These are phyloP conservation scores for Pulveroboletus sp. DNA, from an alignment of 768 basidiomycete species.

Conservation along the genomic window DNA sequence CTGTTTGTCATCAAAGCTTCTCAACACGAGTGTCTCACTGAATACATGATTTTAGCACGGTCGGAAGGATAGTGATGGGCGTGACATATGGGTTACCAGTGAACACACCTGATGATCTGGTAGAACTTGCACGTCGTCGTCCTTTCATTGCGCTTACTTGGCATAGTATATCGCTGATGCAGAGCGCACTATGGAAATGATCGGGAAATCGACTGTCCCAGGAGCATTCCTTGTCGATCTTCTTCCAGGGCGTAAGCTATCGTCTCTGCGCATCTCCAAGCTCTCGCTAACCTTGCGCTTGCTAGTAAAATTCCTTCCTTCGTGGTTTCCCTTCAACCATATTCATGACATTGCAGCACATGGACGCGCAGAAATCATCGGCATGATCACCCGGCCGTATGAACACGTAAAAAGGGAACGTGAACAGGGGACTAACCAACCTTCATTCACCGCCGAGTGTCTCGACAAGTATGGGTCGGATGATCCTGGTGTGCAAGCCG, in stretches of 20 bases:
- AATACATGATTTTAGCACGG: background rate
- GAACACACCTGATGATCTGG: conserved; percentile 18
- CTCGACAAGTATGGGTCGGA: conserved; percentile 7
- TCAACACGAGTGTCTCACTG: background rate
- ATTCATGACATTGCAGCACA: too few relatives aligned
- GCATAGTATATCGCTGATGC: conserved; percentile 29
- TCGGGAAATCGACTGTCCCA: conserved; percentile 22
- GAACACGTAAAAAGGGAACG: conserved; percentile 9
- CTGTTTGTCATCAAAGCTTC: conserved; percentile 7
- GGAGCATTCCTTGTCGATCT: conserved; percentile 31
- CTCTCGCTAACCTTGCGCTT: background rate
- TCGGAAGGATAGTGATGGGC: conserved; percentile 19
- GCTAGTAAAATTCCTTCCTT: conserved; percentile 22
- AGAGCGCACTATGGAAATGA: conserved; percentile 25
- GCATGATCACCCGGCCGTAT: too few relatives aligned
- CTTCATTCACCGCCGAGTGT: conserved; percentile 18
- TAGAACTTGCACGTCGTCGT: background rate
- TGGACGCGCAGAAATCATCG: too few relatives aligned
- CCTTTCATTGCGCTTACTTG: background rate
- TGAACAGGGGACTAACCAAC: conserved; percentile 9
- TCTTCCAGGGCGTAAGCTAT: conserved; percentile 22
- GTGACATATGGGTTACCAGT: conserved; percentile 27
- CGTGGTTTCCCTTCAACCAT: too few relatives aligned
- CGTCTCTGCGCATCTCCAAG: background rate
- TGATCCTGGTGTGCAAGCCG: conserved; percentile 1